Evolutionary conservation across 2,329 filamentous ascomycete species (phyloP).

Genomic region (Curvularia hawaiiensis): DNA sequence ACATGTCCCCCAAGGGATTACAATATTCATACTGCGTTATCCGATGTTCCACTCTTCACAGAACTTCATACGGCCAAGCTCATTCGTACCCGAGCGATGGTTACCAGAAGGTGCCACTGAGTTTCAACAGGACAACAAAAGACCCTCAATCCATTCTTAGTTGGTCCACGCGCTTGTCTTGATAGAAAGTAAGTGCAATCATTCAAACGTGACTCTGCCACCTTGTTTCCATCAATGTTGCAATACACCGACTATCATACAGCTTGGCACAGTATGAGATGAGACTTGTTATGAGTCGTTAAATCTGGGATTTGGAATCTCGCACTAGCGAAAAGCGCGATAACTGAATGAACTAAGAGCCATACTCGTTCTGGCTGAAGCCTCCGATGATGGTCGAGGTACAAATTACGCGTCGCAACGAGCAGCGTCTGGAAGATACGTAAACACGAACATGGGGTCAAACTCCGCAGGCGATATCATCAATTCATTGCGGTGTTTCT

Average conservation of each 20-base stretch:
- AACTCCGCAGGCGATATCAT: neutral
- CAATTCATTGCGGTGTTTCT: neutral
- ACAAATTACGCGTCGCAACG: neutral
- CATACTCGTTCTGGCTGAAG: slow-evolving; percentile 10
- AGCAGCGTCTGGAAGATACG: neutral
- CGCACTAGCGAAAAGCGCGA: slow-evolving; percentile 2
- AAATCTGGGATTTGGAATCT: slow-evolving; percentile 6
- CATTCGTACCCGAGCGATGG: slow-evolving; percentile 5
- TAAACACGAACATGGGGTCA: neutral
- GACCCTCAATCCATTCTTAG: slow-evolving; percentile 7
- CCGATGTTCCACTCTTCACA: slow-evolving; percentile 7
- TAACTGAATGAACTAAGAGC: slow-evolving; percentile 5
- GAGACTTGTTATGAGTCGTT: slow-evolving; percentile 4
- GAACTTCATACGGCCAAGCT: slow-evolving; percentile 6
- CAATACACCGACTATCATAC: neutral
- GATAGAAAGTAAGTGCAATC: slow-evolving; percentile 6
- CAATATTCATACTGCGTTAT: slow-evolving; percentile 6
- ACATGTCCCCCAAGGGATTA: slow-evolving; percentile 1
- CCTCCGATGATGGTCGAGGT: slow-evolving; percentile 5
- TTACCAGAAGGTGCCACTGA: slow-evolving; percentile 3
- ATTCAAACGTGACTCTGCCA: neutral
- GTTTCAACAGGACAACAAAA: slow-evolving; percentile 7
- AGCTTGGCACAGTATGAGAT: slow-evolving; percentile 7
- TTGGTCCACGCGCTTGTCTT: slow-evolving; percentile 10
- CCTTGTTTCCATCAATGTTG: neutral